phyloP scores from a whole-genome alignment of 1,284 basidiomycete genomes.

The Schizophyllum amplum region DNA sequence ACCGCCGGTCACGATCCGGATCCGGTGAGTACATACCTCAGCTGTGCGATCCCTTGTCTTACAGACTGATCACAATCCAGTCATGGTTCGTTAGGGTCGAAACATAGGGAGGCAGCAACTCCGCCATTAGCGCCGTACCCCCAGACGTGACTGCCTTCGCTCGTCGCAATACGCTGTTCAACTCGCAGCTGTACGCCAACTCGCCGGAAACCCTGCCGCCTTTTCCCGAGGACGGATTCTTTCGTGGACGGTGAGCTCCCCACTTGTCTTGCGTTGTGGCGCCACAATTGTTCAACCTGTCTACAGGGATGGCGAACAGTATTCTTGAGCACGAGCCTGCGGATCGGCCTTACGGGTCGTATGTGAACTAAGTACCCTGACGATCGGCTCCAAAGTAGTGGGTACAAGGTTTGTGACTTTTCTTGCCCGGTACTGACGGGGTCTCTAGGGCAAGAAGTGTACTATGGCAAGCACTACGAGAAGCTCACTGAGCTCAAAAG shows the following conservation, averaged over 20 bases:
- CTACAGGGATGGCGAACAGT: slow-evolving; percentile 5
- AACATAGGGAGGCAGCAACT: slow-evolving; percentile 33
- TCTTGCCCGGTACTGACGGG: slow-evolving; percentile 3
- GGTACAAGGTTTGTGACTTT: slow-evolving; percentile 21
- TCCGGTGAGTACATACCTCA: slow-evolving; percentile 15
- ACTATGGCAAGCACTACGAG: slow-evolving; percentile 18
- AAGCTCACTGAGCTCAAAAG: slow-evolving; percentile 15
- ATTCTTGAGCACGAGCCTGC: slow-evolving; percentile 11
- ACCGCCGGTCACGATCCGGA: slow-evolving; percentile 22
- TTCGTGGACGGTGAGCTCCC: slow-evolving; percentile 25
- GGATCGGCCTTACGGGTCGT: slow-evolving; percentile 31
- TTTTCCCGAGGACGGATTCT: slow-evolving; percentile 25
- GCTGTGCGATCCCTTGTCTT: not conserved
- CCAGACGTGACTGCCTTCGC: slow-evolving; percentile 29
- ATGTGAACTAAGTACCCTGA: slow-evolving; percentile 28
- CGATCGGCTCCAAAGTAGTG: slow-evolving; percentile 30
- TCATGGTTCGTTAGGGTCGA: slow-evolving; percentile 34
- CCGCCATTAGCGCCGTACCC: slow-evolving; percentile 29
- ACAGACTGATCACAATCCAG: too few relatives aligned
- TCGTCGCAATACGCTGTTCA: slow-evolving; percentile 30
- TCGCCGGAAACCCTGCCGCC: slow-evolving; percentile 23
- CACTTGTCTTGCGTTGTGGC: not conserved
- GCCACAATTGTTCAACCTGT: not conserved
- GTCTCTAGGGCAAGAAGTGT: slow-evolving; percentile 13
- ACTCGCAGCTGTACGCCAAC: slow-evolving; percentile 34